Base-by-base conservation (phyloP, 208 protist species). In the Crithidia expoeki region DNA sequence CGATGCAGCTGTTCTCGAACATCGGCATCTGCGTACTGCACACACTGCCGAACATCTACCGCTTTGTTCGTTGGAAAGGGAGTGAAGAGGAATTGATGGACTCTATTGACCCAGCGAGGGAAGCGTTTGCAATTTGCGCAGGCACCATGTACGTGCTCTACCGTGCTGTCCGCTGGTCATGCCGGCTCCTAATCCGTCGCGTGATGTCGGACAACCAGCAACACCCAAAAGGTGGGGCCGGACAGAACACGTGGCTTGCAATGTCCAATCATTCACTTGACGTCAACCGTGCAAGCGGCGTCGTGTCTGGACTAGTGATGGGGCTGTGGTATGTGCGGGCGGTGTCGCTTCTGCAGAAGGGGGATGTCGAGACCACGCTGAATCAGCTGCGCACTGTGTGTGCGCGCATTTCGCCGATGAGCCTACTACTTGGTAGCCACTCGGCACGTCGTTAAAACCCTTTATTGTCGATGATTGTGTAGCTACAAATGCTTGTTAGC, bases 111-210 rank as follows among this genome's bases (percentile, higher is more conserved):
- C 75, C 81, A 0, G 27, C 93, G 32, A 83, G 72, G 40, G 86
- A 95, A 50, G 86, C 85, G 16, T 80, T 85, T 30, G 86, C 75
- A 27, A 93, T 95, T 38, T 89, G 86, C 38, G 83, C 83, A 10
- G 87, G 90, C 12, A 64, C 69, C 14, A 70, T 68, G 0, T 95
- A 95, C 68, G 67, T 92, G 4, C 23, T 80, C n/a, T 95, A 85
- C 73, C 80, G 87, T 57, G 62, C 70, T 25, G 74, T 85, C n/a
- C 76, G 71, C 19, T 81, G 66, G 68, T 73, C 72, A 4, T 76
- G 65, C 38, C 75, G 72, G 6, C 38, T 60, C 4, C 32, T 92
- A 2, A 79, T 95, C 42, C 60, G 61, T 2, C 61, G 61, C 25
- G 40, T 85, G 16, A 50, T 80, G 23, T 66, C 65, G 0, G 75